Conservation (phyloP, 2,329 filamentous ascomycete genomes). For the Fusarium incarnatum region DNA sequence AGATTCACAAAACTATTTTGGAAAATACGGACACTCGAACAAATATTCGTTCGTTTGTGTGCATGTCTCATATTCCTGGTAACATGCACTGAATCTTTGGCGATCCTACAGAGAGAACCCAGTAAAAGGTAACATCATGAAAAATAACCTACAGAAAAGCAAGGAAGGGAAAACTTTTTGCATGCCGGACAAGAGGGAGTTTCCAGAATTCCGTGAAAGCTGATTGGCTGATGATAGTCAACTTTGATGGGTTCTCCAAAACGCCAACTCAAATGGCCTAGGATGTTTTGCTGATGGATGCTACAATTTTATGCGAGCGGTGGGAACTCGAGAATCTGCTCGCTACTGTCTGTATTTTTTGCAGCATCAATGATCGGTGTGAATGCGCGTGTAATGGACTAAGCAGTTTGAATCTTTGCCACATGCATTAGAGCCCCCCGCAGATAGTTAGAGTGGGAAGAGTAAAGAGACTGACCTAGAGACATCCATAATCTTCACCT, state of each 20-base stretch:
- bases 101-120: slow-evolving; percentile 14
- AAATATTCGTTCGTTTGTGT: neutral
- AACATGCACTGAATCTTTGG: neutral
- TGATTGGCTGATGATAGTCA: slow-evolving; percentile 30
- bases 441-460: slow-evolving; percentile 1
- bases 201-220: slow-evolving; percentile 31
- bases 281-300: slow-evolving; percentile 32
- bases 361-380: slow-evolving; percentile 34
- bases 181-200: slow-evolving; percentile 22
- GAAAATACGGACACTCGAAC: neutral
- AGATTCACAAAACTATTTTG: slow-evolving; percentile 8
- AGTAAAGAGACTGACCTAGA: neutral
- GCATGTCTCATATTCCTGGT: neutral
- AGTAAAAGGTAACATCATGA: slow-evolving; percentile 7
- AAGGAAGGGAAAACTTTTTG: slow-evolving; percentile 26
- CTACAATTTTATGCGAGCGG: slow-evolving; percentile 19
- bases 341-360: slow-evolving; percentile 11
- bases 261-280: slow-evolving; percentile 20
- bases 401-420: slow-evolving; percentile 29
- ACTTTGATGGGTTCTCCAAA: slow-evolving; percentile 37
- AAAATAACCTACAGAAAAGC: slow-evolving; percentile 26
- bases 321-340: slow-evolving; percentile 20
- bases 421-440: slow-evolving; percentile 28
- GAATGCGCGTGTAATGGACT: slow-evolving; percentile 35
- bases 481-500: slow-evolving; percentile 21